Evolutionary conservation across 345 rosid species (phyloP).

Genomic region (Citrus cavaleriei): DNA sequence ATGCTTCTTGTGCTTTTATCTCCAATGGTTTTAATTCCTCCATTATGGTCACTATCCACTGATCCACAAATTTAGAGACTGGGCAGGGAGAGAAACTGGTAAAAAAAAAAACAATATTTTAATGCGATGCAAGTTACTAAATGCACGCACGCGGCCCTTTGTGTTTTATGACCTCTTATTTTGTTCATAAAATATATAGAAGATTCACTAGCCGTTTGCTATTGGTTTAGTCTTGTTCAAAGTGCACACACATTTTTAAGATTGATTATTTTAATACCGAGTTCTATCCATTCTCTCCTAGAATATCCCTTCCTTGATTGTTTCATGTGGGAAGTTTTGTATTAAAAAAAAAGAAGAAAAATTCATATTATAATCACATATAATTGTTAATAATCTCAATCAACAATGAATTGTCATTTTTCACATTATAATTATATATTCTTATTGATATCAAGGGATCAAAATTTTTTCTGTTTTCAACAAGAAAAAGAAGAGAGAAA

Average conservation of each 20-base stretch:
- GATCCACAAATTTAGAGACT: background rate
- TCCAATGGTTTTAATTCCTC: background rate
- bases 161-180: background rate
- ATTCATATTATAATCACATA: background rate
- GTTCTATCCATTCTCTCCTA: background rate
- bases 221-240: background rate
- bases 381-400: no score
- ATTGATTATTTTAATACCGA: background rate
- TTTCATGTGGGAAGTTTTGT: background rate
- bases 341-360: no score
- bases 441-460: background rate
- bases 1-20: background rate
- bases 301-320: background rate
- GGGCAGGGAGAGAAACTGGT: background rate
- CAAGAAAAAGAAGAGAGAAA: background rate
- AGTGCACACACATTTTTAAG: background rate
- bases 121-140: no score
- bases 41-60: background rate
- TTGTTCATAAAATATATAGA: background rate
- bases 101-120: no score
- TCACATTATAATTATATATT: no score
- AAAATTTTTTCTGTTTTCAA: background rate
- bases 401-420: no score
- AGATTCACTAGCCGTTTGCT: conserved; percentile 3
- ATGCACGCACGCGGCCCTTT: no score